A percentile compares a stretch with the other conserved stretches of the same genome.
These are phyloP conservation scores for Apostasia ramifera DNA, from an alignment of 106 monocot species.

Conservation along the genomic window DNA sequence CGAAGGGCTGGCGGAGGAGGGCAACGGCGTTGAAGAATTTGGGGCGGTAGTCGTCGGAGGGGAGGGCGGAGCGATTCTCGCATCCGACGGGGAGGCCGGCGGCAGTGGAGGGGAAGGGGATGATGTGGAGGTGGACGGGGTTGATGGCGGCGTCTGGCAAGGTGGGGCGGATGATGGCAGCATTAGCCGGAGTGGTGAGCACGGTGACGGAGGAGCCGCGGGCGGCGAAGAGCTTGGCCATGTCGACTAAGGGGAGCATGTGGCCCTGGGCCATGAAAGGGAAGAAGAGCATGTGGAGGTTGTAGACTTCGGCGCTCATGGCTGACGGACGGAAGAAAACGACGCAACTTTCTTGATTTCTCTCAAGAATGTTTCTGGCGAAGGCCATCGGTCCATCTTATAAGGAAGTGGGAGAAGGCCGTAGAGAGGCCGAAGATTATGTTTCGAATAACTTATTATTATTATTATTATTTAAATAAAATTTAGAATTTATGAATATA, in stretches of 20 bases:
- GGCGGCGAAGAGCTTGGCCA: constrained; percentile 4
- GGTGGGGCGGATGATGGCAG: background rate
- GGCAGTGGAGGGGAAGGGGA: constrained; percentile 6
- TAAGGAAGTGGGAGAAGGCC: too few relatives aligned
- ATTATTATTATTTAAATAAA: too few relatives aligned
- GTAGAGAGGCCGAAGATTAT: too few relatives aligned
- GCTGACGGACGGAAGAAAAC: background rate
- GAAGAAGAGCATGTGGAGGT: background rate
- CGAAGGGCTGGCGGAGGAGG: background rate
- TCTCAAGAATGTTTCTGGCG: too few relatives aligned
- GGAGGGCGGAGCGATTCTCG: constrained; percentile 1
- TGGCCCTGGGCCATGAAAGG: constrained; percentile 1
- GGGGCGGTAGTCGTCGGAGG: background rate
- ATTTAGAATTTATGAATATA: too few relatives aligned
- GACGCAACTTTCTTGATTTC: too few relatives aligned
- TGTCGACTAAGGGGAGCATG: constrained; percentile 1
- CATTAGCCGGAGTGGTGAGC: background rate
- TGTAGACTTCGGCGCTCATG: background rate
- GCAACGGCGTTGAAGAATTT: background rate
- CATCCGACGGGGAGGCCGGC: constrained; percentile 1
- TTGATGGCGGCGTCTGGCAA: background rate
- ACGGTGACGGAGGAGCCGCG: background rate
- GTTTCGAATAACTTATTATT: too few relatives aligned
- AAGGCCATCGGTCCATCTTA: too few relatives aligned
- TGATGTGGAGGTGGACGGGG: background rate